These are phyloP conservation scores for Stagonosporopsis rhizophila DNA, from an alignment of 2,329 filamentous ascomycete species.

Conservation along the genomic window DNA sequence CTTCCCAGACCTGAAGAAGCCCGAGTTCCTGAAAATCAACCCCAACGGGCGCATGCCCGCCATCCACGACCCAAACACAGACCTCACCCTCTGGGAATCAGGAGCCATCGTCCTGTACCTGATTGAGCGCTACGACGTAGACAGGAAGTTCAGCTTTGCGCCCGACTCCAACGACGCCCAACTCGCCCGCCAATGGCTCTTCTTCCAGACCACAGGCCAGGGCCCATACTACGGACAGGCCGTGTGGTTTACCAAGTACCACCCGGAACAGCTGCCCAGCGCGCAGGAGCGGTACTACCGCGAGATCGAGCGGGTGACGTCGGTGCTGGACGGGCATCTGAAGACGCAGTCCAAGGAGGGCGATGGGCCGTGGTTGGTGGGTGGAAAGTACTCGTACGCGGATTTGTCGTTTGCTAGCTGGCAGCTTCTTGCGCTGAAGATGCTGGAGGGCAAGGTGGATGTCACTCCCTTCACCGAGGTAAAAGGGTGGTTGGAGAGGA, in stretches of 20 bases:
- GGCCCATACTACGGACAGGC: slow-evolving; percentile 55
- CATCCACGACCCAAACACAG: slow-evolving; percentile 56
- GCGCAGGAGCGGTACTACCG: slow-evolving; percentile 57
- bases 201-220: slow-evolving; percentile 54
- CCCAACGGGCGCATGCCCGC: slow-evolving; percentile 54
- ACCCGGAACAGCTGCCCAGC: slow-evolving; percentile 53
- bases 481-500: slow-evolving; percentile 26
- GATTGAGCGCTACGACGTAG: slow-evolving; percentile 54
- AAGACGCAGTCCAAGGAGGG: slow-evolving; percentile 28
- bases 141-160: slow-evolving; percentile 48
- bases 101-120: slow-evolving; percentile 56
- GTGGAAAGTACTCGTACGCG: slow-evolving; percentile 34
- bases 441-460: slow-evolving; percentile 19
- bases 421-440: slow-evolving; percentile 20
- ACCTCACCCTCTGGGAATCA: slow-evolving; percentile 54
- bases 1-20: slow-evolving; percentile 51
- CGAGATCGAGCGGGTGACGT: slow-evolving; percentile 56
- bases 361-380: slow-evolving; percentile 42
- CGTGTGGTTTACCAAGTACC: slow-evolving; percentile 48
- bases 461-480: slow-evolving; percentile 23
- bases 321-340: slow-evolving; percentile 55
- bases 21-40: slow-evolving; percentile 50
- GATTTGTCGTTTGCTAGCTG: slow-evolving; percentile 39
- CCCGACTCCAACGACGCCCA: slow-evolving; percentile 46
- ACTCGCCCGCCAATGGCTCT: slow-evolving; percentile 54